Evolutionary conservation across 768 basidiomycete genomes (phyloP).

Genomic region (Botryobasidium botryosum): DNA sequence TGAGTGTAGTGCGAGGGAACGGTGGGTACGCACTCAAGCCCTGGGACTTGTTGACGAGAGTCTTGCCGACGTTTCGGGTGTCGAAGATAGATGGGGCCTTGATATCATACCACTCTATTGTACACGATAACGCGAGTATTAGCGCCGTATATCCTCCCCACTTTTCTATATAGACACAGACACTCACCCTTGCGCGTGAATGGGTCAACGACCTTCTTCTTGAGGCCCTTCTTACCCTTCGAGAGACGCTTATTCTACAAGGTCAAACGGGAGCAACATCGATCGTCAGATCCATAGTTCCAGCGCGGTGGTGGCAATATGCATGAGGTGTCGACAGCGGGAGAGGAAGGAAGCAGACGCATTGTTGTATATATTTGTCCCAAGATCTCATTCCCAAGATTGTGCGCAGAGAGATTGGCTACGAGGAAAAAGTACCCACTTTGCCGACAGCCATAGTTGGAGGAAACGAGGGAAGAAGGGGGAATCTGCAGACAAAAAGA

Average conservation of each 20-base stretch:
- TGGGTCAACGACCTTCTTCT: constrained; percentile 99
- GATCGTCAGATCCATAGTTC: too few species aligned
- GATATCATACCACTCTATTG: constrained; percentile 93
- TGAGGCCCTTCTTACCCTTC: constrained; percentile 97
- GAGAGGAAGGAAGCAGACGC: too few species aligned
- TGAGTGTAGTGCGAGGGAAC: neutral
- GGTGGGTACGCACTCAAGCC: constrained; percentile 68
- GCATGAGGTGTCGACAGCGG: too few species aligned
- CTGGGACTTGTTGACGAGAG: constrained; percentile 92
- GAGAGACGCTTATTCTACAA: constrained; percentile 89
- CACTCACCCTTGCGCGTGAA: constrained; percentile 92
- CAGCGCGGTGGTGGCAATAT: too few species aligned
- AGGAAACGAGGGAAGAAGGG: too few species aligned
- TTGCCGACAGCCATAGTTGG: too few species aligned
- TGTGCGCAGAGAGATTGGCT: too few species aligned
- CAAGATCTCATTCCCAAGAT: too few species aligned
- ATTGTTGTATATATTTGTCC: too few species aligned
- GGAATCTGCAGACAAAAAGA: too few species aligned
- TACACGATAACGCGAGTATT: neutral
- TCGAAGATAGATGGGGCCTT: constrained; percentile 98
- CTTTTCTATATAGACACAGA: neutral
- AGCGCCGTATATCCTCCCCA: neutral
- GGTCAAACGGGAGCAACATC: neutral
- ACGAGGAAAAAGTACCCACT: too few species aligned
- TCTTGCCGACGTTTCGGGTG: constrained; percentile 92